Conservation (phyloP, 176 grass and related monocot species). For the Poa pratensis region DNA sequence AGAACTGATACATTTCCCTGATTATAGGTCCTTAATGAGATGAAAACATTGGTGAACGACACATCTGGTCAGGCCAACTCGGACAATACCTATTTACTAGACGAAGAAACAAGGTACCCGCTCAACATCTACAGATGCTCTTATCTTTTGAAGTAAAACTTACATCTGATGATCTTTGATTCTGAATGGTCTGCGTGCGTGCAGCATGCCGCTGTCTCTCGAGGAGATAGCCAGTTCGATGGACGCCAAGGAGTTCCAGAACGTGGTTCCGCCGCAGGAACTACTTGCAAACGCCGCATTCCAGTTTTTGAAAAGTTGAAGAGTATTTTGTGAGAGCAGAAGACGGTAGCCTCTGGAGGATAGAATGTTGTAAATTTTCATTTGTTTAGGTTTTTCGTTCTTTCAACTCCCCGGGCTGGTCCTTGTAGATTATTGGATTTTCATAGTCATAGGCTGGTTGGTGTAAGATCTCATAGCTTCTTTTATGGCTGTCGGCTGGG, state of each 20-base stretch:
- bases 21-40: slow-evolving; percentile 64
- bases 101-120: slow-evolving; percentile 66
- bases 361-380: slow-evolving; percentile 46
- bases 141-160: neutral
- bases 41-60: slow-evolving; percentile 52
- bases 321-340: slow-evolving; percentile 2
- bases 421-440: slow-evolving; percentile 28
- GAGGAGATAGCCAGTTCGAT: slow-evolving; percentile 78
- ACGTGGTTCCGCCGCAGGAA: slow-evolving; percentile 65
- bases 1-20: slow-evolving; percentile 27
- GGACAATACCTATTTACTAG: slow-evolving; percentile 60
- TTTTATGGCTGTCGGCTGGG: slow-evolving; percentile 16
- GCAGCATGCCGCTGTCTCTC: slow-evolving; percentile 70
- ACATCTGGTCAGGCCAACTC: slow-evolving; percentile 40
- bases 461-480: neutral
- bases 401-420: slow-evolving; percentile 23
- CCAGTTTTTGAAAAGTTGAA: slow-evolving; percentile 72
- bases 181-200: slow-evolving; percentile 11
- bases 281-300: slow-evolving; percentile 63
- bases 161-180: neutral
- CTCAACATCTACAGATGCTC: neutral
- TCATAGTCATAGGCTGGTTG: slow-evolving; percentile 30
- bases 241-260: slow-evolving; percentile 76
- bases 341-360: slow-evolving; percentile 19
- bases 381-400: slow-evolving; percentile 32